Percentiles rank a stretch among this genome's conserved stretches.
Evolutionary conservation across 148 eudicot species (phyloP).

Genomic region (Rhododendron simsii): DNA sequence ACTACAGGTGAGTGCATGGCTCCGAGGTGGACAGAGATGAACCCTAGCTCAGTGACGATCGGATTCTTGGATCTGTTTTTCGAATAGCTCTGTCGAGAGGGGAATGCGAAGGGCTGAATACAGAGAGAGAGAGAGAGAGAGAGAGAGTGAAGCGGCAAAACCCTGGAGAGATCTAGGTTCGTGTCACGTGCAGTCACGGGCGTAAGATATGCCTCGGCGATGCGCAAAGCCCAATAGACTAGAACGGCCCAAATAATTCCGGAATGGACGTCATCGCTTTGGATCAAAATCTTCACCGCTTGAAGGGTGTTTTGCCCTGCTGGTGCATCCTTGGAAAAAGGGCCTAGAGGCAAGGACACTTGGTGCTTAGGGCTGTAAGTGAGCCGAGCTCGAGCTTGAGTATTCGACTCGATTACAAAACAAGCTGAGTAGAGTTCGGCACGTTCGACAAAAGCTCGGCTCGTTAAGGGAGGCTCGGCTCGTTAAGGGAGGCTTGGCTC

Average conservation of each 20-base stretch:
- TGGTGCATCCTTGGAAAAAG: too few relatives aligned
- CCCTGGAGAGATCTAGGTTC: not conserved
- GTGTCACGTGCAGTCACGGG: not conserved
- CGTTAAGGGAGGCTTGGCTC: too few relatives aligned
- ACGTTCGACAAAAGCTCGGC: too few relatives aligned
- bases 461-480: too few relatives aligned
- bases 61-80: not conserved
- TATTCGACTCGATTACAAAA: too few relatives aligned
- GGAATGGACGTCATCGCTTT: not conserved
- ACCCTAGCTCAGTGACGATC: not conserved
- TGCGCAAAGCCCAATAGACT: not conserved
- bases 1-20: not conserved
- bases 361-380: too few relatives aligned
- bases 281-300: not conserved
- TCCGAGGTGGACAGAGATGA: not conserved
- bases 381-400: too few relatives aligned
- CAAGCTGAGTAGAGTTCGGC: too few relatives aligned
- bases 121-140: not conserved
- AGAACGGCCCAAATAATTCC: not conserved
- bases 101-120: not conserved
- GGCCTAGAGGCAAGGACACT: too few relatives aligned
- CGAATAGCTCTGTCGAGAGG: not conserved
- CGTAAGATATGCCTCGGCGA: not conserved
- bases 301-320: too few relatives aligned
- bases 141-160: not conserved